Percentiles rank a stretch among this genome's conserved stretches.
These are phyloP conservation scores for Tephrocybe sp. DNA, from an alignment of 768 basidiomycete genomes.

Conservation along the genomic window DNA sequence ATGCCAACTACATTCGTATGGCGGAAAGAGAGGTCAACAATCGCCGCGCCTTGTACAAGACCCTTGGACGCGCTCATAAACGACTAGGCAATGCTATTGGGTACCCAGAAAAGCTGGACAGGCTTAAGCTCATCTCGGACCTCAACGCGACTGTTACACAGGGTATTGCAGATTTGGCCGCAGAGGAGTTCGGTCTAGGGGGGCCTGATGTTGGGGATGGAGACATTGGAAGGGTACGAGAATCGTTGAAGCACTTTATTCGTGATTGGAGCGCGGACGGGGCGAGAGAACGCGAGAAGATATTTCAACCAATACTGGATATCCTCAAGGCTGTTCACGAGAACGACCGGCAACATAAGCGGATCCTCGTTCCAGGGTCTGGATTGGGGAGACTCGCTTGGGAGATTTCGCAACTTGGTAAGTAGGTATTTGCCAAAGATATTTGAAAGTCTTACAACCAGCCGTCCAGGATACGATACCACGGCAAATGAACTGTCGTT, in stretches of 20 bases:
- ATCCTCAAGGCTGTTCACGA: conserved; percentile 34
- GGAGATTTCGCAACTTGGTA: conserved; percentile 65
- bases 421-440: conserved; percentile 9
- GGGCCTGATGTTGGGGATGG: conserved; percentile 16
- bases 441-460: neutral
- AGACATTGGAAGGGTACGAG: conserved; percentile 52
- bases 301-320: conserved; percentile 57
- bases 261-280: conserved; percentile 72
- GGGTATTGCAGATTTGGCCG: conserved; percentile 40
- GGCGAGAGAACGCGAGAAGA: conserved; percentile 47
- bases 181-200: conserved; percentile 26
- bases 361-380: conserved; percentile 62
- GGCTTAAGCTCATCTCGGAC: conserved; percentile 38
- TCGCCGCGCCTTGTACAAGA: conserved; percentile 43
- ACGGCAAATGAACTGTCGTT: conserved; percentile 65
- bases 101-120: conserved; percentile 53
- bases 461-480: conserved; percentile 48
- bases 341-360: conserved; percentile 30
- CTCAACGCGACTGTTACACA: conserved; percentile 38
- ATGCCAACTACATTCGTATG: conserved; percentile 40
- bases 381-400: conserved; percentile 67
- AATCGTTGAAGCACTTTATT: conserved; percentile 67
- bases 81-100: conserved; percentile 51
- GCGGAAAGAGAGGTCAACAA: conserved; percentile 39
- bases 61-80: conserved; percentile 46